phyloP scores from a whole-genome alignment of 495 filamentous ascomycete species.

The Aspergillus sclerotioniger region DNA sequence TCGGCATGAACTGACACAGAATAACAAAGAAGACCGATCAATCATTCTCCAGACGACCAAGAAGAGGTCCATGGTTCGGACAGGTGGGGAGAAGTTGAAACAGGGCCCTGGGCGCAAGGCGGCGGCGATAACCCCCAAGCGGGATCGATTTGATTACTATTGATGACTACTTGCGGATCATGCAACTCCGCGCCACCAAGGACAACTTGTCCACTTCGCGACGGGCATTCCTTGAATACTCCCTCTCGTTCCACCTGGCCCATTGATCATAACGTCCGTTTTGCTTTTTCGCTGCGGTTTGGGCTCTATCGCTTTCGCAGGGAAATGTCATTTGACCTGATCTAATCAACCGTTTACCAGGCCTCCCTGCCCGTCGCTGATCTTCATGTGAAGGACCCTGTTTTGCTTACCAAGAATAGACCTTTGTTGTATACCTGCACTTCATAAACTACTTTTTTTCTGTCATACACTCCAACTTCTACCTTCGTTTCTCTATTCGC shows the following conservation, averaged over 20 bases:
- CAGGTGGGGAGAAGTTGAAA: background rate
- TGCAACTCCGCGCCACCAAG: conserved; percentile 25
- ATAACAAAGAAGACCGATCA: too few species aligned
- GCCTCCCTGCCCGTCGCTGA: conserved; percentile 7
- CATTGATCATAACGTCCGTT: conserved; percentile 2
- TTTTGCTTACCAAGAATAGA: background rate
- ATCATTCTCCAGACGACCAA: too few species aligned
- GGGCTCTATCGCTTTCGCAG: background rate
- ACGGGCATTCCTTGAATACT: conserved; percentile 15
- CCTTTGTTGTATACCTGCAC: background rate
- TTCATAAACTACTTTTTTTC: background rate
- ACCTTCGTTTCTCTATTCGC: background rate
- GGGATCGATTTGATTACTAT: conserved; percentile 6
- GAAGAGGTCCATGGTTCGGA: background rate
- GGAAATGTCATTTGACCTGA: background rate
- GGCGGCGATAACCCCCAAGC: background rate
- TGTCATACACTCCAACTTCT: background rate
- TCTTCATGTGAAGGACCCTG: conserved; percentile 16
- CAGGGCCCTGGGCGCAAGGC: background rate
- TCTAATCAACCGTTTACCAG: background rate
- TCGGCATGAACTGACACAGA: too few species aligned
- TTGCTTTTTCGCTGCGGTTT: background rate
- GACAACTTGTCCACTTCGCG: conserved; percentile 36
- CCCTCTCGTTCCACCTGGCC: conserved; percentile 11
- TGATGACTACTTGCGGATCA: conserved; percentile 14